Percentiles rank a stretch among this genome's conserved stretches.
phyloP scores from a whole-genome alignment of 257 asterid genomes.

The Nyctanthes arbortristis region DNA sequence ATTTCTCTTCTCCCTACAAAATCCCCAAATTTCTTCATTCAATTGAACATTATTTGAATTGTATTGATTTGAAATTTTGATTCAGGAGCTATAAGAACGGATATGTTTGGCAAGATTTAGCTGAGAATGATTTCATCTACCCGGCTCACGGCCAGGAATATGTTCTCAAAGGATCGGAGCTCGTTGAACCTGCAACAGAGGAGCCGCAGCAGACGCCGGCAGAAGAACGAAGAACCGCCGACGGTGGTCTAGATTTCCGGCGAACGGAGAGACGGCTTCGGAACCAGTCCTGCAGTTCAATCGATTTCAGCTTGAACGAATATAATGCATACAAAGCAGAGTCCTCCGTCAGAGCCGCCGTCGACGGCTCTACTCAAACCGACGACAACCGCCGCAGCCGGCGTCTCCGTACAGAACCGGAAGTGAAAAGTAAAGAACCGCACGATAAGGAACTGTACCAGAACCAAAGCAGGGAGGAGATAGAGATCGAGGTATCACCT shows the following conservation, averaged over 20 bases:
- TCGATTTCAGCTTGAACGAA: constrained; percentile 55
- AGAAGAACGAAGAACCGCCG: neutral
- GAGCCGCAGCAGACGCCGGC: constrained; percentile 25
- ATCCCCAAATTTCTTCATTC: no score
- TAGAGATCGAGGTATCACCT: constrained; percentile 61
- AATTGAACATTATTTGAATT: neutral
- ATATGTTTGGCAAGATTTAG: constrained; percentile 90
- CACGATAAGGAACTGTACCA: neutral
- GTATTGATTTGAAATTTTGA: neutral
- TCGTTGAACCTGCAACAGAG: constrained; percentile 34
- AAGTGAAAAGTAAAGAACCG: constrained; percentile 16
- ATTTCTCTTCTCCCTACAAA: no score
- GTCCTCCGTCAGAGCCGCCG: constrained; percentile 35
- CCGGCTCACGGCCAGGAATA: constrained; percentile 84
- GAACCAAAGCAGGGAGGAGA: constrained; percentile 30
- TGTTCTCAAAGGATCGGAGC: constrained; percentile 85
- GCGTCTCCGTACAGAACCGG: constrained; percentile 32
- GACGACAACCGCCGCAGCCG: constrained; percentile 64
- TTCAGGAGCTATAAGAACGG: constrained; percentile 88
- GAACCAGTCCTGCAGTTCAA: constrained; percentile 82
- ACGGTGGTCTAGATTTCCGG: constrained; percentile 19
- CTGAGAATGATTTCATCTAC: constrained; percentile 72
- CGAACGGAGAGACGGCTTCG: constrained; percentile 47
- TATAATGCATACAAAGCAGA: constrained; percentile 67
- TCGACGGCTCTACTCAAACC: constrained; percentile 78